Base-by-base conservation (phyloP, 1,284 basidiomycete genomes). In the Caloboletus inedulis region DNA sequence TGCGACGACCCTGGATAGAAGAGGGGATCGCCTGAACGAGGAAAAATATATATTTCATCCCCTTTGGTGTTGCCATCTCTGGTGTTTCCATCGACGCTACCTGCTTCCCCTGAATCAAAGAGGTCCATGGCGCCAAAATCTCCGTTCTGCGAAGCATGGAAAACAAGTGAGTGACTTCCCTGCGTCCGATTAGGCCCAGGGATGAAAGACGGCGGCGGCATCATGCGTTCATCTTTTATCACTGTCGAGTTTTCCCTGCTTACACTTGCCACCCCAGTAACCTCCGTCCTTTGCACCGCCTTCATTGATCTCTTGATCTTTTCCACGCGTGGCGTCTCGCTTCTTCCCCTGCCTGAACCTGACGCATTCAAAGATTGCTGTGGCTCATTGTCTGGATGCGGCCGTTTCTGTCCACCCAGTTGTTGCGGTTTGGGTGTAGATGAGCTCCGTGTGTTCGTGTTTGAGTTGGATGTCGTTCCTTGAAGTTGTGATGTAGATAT, bases 401-500 rank as follows among this genome's bases (percentile, higher is more conserved):
- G 43, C 41, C 80, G 73, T 49, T 75, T 75, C 39, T 76, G 76
- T 58, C 53, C 47, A 21, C 77, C 79, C 23, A 62, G 69, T 45
- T 55, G 50, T 52, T 64, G 50, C 49, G 51, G 52, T 21, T 52
- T 61, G 43, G 59, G 63, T 14, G 60, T 60, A 21, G 62, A 56
- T n/a, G 60, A 58, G n/a, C 4, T 40, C 16, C 64, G 56, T 31
- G 61, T 10, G 36, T 54, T 55, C 10, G 54, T n/a, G 39, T 63
- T 71, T 42, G 53, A 43, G 51, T 43, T 56, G 43, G 64, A 52
- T 47, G 63, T 52, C 62, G 63, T 43, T 40, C 74, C 78, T 37
- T 77, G 76, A 19, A 80, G 74, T 49, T 82, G 80, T 62, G 79
- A 88, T 10, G 88, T 87, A 10, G 87, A 85, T 55, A 91, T 85